Conservation (phyloP, 192 early-diverging fungal genomes). For the Backusella liffmaniae region DNA sequence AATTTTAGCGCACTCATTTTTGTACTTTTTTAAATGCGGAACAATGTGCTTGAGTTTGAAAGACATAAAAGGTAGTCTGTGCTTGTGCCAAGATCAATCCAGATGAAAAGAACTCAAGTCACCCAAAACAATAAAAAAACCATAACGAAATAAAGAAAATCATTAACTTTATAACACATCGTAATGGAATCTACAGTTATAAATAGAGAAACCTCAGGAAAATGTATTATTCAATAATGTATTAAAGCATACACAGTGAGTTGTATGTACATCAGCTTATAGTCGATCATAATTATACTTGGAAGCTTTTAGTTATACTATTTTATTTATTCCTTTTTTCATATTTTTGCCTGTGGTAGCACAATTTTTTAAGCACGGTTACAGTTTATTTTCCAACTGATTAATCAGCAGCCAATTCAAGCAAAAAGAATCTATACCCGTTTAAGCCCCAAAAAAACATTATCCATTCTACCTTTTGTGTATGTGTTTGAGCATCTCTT, state of each 20-base stretch:
- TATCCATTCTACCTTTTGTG: background rate
- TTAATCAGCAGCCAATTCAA: background rate
- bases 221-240: background rate
- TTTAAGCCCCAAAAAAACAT: background rate
- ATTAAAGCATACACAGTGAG: too few relatives aligned
- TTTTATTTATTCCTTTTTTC: background rate
- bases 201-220: background rate
- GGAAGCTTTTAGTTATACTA: background rate
- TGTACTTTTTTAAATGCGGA: background rate
- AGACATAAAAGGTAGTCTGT: background rate
- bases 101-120: background rate
- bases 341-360: background rate
- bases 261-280: background rate
- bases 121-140: background rate
- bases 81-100: slow-evolving; percentile 3
- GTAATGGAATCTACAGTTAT: background rate
- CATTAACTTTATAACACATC: background rate
- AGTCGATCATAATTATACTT: background rate
- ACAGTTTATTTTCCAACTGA: background rate
- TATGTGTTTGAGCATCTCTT: too few relatives aligned
- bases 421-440: background rate
- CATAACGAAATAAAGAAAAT: background rate
- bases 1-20: background rate
- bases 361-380: background rate
- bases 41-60: background rate